A percentile compares a stretch with the other conserved stretches of the same genome.
Conservation (phyloP, 1,284 basidiomycete genomes). For the Pisolithus thermaeus region DNA sequence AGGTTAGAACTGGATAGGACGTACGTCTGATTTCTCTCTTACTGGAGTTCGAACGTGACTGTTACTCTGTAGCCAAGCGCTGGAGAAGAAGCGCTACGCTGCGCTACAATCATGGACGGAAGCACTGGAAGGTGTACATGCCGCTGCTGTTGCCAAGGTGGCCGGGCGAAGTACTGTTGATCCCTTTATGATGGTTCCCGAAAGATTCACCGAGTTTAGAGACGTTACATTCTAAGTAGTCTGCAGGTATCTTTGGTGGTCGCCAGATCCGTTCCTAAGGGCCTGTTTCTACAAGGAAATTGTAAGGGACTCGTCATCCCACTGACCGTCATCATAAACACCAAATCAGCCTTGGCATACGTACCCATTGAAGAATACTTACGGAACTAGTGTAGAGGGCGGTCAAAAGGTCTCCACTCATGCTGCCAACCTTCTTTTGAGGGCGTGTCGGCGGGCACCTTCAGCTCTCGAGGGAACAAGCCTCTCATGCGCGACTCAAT, state of each 20-base stretch:
- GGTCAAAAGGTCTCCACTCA: constrained; percentile 63
- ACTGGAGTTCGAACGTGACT: not conserved
- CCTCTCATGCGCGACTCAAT: constrained; percentile 76
- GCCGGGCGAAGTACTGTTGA: constrained; percentile 34
- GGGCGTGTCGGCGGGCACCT: constrained; percentile 74
- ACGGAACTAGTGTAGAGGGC: constrained; percentile 32
- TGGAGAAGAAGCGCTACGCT: constrained; percentile 80
- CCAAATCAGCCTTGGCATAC: not conserved
- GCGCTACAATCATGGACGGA: constrained; percentile 80
- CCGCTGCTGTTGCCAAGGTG: constrained; percentile 68
- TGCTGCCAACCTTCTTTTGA: constrained; percentile 73
- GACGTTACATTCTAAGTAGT: constrained; percentile 21
- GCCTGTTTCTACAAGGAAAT: not conserved
- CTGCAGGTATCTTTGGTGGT: constrained; percentile 7
- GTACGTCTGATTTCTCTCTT: constrained; percentile 40
- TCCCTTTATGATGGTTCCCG: constrained; percentile 25
- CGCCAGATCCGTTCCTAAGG: not conserved
- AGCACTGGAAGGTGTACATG: constrained; percentile 70
- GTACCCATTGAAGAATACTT: not conserved
- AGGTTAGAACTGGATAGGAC: constrained; percentile 85
- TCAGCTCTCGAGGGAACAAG: constrained; percentile 77
- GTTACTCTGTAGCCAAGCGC: constrained; percentile 54
- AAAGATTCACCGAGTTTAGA: constrained; percentile 27
- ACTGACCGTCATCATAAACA: not conserved
- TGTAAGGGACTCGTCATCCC: not conserved